A percentile compares a stretch with the other conserved stretches of the same genome.
Evolutionary conservation across 805 yeast species (phyloP).

Genomic region (Tetrapisispora nanseiensis): DNA sequence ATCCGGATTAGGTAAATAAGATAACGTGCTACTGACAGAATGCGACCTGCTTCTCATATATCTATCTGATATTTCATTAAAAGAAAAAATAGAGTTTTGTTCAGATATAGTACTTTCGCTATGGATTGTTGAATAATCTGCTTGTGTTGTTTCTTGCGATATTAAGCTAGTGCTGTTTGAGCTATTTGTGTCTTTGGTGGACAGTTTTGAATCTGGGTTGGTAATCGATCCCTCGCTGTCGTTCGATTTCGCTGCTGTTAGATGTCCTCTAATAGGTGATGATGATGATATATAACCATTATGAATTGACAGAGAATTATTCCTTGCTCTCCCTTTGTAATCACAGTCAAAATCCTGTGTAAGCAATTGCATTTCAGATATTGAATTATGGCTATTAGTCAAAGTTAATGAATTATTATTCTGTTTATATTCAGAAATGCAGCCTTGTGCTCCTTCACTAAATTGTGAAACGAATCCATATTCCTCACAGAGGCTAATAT

Average conservation of each 20-base stretch:
- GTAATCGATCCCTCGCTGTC: too few species aligned
- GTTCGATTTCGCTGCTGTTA: too few species aligned
- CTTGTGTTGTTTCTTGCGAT: background rate
- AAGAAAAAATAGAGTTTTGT: background rate
- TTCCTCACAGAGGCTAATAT: background rate
- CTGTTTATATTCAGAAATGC: background rate
- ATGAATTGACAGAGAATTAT: background rate
- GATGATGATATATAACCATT: background rate
- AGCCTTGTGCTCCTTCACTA: background rate
- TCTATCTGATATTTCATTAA: background rate
- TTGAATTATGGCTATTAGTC: background rate
- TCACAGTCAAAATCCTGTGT: background rate
- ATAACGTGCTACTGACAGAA: slow-evolving; percentile 18
- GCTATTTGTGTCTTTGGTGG: background rate
- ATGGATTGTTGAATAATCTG: background rate
- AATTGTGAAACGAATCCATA: background rate
- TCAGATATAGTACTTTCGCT: background rate
- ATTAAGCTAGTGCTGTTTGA: background rate
- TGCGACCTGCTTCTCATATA: slow-evolving; percentile 11
- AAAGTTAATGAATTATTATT: background rate
- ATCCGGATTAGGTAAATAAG: slow-evolving; percentile 8
- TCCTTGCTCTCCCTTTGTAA: background rate
- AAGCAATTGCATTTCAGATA: background rate
- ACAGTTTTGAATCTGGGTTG: too few species aligned
- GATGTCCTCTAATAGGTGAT: background rate